Evolutionary conservation across 768 basidiomycete species (phyloP).

Genomic region (Lactarius indigo): DNA sequence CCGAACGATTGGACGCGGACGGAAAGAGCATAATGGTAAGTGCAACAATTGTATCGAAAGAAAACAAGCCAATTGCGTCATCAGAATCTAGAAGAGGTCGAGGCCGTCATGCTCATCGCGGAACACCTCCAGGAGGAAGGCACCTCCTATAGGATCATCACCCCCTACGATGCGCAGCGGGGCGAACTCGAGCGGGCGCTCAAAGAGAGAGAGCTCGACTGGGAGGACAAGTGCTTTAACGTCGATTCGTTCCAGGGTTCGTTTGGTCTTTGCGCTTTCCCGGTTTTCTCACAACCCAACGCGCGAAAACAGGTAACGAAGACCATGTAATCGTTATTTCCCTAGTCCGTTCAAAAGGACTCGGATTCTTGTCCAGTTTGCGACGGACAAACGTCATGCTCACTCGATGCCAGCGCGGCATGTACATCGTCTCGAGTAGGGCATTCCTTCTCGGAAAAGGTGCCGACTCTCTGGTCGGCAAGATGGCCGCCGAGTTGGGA

Average conservation of each 20-base stretch:
- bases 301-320: conserved; percentile 62
- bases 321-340: conserved; percentile 75
- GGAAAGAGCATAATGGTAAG: conserved; percentile 15
- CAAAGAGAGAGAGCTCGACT: conserved; percentile 46
- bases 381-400: conserved; percentile 87
- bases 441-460: conserved; percentile 56
- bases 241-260: conserved; percentile 80
- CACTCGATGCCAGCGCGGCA: conserved; percentile 70
- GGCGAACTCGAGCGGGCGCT: conserved; percentile 54
- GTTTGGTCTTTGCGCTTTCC: conserved; percentile 1
- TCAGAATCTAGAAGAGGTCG: conserved; percentile 60
- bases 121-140: conserved; percentile 48
- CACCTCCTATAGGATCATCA: conserved; percentile 62
- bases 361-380: conserved; percentile 65
- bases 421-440: conserved; percentile 68
- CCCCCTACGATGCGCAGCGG: conserved; percentile 78
- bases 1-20: conserved; percentile 31
- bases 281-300: not conserved
- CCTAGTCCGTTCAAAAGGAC: conserved; percentile 55
- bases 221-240: conserved; percentile 71
- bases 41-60: not conserved
- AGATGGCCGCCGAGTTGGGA: conserved; percentile 35
- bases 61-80: not conserved
- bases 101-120: conserved; percentile 56
- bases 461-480: conserved; percentile 42